Evolutionary conservation across 139 green algal species (phyloP), one percentile per base, ranked within the genome.

Genomic region (Deuterostichococcus epilithicus): DNA sequence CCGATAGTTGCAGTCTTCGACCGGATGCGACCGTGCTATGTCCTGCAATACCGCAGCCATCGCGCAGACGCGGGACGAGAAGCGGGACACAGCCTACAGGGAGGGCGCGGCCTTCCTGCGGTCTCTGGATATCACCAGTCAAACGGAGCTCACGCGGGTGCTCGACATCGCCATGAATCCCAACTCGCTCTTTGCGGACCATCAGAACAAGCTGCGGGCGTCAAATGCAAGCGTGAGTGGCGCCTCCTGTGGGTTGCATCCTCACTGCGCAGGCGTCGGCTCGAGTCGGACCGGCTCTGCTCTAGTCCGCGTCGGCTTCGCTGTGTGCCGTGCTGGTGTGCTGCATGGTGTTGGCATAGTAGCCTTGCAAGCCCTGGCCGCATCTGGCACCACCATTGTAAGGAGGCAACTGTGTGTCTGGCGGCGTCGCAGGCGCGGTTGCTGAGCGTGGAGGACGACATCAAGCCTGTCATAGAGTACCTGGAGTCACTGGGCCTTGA

Each of bases 121-220:
- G 26, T 70, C 72, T 0, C 81, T 92, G 18, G 88, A 86, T 30
- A 85, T 91, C 37, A 78, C 67, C 10, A 90, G 85, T 75, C 78
- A 83, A 47, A 75, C 90, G 59, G 91, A 95, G 37, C 81, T 94
- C 37, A 83, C 85, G 0, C 83, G 87, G 39, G 74, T 92, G 6
- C 63, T 93, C 39, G 87, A 94, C 70, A 88, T 93, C 30, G 78
- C 89, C n/a, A 96, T 91, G 82, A 96, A 96, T 76, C 89, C 89
- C 26, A 89, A 94, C 75, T 90, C 80, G 0, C 72, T 96, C 34
- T 94, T 92, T 70, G 75, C 80, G 13, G 65, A 77, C n/a, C 83
- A 83, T 39, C 82, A 73, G 36, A 76, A 83, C 75, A 75, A 76
- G 30, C 83, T 83, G 47, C 72, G 81, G 28, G n/a, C 36, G 67